Conservation (phyloP, 495 filamentous ascomycete species). For the Umbilicaria muhlenbergii region DNA sequence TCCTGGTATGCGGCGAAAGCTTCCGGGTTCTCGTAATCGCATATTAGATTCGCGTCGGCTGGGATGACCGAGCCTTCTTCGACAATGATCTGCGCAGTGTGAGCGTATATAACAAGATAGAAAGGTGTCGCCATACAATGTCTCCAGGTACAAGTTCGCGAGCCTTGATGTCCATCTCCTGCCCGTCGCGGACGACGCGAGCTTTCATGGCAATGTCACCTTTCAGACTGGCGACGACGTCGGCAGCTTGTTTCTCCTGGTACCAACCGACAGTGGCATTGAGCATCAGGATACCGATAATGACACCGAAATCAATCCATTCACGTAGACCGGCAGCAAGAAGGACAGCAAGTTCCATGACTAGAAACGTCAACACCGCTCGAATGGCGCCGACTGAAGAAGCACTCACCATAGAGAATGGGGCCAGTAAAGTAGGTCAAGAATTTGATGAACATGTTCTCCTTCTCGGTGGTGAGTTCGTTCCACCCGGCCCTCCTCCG, state of each 20-base stretch:
- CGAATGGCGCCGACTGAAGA: neutral
- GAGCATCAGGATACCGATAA: conserved; percentile 62
- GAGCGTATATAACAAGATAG: conserved; percentile 5
- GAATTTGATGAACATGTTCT: conserved; percentile 62
- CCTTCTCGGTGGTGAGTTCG: conserved; percentile 61
- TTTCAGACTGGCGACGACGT: conserved; percentile 66
- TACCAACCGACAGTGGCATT: conserved; percentile 76
- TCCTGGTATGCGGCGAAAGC: conserved; percentile 58
- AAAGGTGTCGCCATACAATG: conserved; percentile 36
- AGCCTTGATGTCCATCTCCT: conserved; percentile 57
- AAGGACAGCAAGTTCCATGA: conserved; percentile 73
- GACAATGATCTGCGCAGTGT: conserved; percentile 35
- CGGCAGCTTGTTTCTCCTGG: conserved; percentile 75
- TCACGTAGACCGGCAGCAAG: conserved; percentile 66
- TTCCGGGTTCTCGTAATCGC: conserved; percentile 54
- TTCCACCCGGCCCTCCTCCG: conserved; percentile 57
- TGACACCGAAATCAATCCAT: conserved; percentile 75
- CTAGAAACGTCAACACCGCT: conserved; percentile 27
- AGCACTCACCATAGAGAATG: conserved; percentile 61
- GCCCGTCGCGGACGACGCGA: conserved; percentile 53
- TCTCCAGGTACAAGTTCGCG: conserved; percentile 70
- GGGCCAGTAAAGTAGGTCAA: conserved; percentile 68
- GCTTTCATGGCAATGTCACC: conserved; percentile 76
- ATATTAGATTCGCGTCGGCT: conserved; percentile 61
- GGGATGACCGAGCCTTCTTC: conserved; percentile 67